Base-by-base conservation (phyloP, 306 rosid species). In the Quercus rubra region DNA sequence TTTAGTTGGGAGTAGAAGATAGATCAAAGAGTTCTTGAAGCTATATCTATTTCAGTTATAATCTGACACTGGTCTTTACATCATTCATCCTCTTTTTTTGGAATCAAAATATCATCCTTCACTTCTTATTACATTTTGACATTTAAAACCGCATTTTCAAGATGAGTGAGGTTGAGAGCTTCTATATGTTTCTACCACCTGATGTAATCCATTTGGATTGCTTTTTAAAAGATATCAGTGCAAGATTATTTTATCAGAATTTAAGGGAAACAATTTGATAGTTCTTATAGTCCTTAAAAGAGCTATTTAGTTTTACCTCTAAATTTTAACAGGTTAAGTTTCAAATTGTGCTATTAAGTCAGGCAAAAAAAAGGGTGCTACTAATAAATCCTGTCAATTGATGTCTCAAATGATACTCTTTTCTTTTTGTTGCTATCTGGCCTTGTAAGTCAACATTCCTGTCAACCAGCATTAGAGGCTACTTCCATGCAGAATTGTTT, bases 401-500 rank as follows among this genome's bases (percentile, higher is more conserved):
- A 30, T 30, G 41, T 64, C 43, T 30, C 70, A 64, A 30, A 14
- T 30, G 31, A 28, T 64, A 17, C 70, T 14, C 38, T 30, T 46
- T 46, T 64, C 23, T 2, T n/a, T 61, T 63, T 35, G 69, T 77
- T 64, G 31, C n/a, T 64, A 8, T 33, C 8, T 52, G 55, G 41
- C 31, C 23, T 28, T 68, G 6, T 67, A 56, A 62, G 55, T 75
- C 38, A 58, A 59, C 78, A 73, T 51, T 72, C 77, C 62, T 10
- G 63, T 78, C 46, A 73, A 69, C 46, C 67, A 78, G 80, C 64
- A 19, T 72, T 57, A 58, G 76, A 58, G 30, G 41, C 54, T 76
- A 56, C 75, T 56, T 81, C 62, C 59, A 46, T 74, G 69, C 14
- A 18, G 69, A 13, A 13, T 62, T 66, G 18, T 66, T 66, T 31